Evolutionary conservation across 257 asterid species (phyloP).

Genomic region (Solanum sejunctum): DNA sequence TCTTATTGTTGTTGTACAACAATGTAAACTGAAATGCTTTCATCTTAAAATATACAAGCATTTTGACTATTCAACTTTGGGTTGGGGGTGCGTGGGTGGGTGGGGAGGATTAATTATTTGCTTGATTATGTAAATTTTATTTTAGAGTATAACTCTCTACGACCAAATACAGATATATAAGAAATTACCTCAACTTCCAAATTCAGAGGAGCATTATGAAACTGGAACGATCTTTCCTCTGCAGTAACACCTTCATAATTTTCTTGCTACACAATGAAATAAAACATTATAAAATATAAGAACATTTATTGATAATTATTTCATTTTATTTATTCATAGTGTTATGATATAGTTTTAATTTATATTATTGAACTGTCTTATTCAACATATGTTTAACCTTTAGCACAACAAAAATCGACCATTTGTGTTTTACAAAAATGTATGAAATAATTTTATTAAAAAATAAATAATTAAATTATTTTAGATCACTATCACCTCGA

Average conservation of each 20-base stretch:
- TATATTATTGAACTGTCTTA: background rate
- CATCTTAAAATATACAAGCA: background rate
- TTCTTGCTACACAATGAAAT: background rate
- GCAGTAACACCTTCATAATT: background rate
- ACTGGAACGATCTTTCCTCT: background rate
- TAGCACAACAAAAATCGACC: background rate
- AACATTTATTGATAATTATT: background rate
- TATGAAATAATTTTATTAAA: background rate
- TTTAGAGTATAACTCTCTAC: background rate
- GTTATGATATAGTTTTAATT: background rate
- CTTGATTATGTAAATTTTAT: background rate
- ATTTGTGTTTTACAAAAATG: background rate
- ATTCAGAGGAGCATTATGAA: background rate
- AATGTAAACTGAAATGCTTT: background rate
- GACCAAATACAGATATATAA: background rate
- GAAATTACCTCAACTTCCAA: background rate
- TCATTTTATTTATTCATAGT: background rate
- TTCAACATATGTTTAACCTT: background rate
- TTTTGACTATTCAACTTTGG: background rate
- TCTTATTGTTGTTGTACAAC: too few species aligned
- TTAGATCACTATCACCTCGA: background rate
- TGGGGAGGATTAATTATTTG: too few species aligned
- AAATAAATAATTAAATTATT: background rate
- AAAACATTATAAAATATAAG: background rate
- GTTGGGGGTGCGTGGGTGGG: too few species aligned